Percentiles rank a stretch among this genome's conserved stretches.
Conservation (phyloP, 2,329 filamentous ascomycete genomes). For the Neurospora sp. region DNA sequence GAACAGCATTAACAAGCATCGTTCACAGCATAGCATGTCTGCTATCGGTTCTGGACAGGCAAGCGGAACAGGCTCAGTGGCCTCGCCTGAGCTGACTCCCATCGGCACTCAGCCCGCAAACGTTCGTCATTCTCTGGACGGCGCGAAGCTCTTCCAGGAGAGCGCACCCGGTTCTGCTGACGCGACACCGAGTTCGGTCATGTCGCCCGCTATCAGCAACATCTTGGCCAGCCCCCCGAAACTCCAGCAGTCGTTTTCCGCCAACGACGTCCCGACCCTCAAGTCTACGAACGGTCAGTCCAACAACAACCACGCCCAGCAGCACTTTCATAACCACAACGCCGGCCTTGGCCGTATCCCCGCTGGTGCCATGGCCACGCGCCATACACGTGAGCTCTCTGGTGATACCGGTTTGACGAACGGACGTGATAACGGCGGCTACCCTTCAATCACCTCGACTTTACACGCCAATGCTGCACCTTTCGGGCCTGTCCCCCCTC, state of each 20-base stretch:
- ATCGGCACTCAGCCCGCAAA: constrained; percentile 39
- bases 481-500: constrained; percentile 57
- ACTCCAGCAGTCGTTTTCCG: constrained; percentile 80
- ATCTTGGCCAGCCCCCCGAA: constrained; percentile 58
- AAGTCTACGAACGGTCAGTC: constrained; percentile 55
- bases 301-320: constrained; percentile 50
- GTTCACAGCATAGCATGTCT: constrained; percentile 52
- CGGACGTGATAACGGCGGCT: constrained; percentile 38
- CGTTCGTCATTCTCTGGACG: constrained; percentile 49
- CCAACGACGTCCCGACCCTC: constrained; percentile 78
- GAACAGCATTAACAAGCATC: constrained; percentile 57
- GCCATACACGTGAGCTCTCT: constrained; percentile 66
- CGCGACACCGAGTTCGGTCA: constrained; percentile 20
- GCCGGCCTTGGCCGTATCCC: constrained; percentile 74
- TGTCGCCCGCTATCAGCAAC: constrained; percentile 39
- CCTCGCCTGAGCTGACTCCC: constrained; percentile 34
- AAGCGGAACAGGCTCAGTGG: constrained; percentile 25
- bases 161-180: constrained; percentile 28
- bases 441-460: constrained; percentile 56
- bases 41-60: constrained; percentile 31
- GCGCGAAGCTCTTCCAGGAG: constrained; percentile 40
- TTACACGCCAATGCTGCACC: constrained; percentile 72
- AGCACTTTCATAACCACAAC: constrained; percentile 68
- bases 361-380: constrained; percentile 51
- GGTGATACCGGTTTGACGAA: constrained; percentile 32